Base-by-base conservation (phyloP, 495 filamentous ascomycete species). In the Cenococcum geophilum region DNA sequence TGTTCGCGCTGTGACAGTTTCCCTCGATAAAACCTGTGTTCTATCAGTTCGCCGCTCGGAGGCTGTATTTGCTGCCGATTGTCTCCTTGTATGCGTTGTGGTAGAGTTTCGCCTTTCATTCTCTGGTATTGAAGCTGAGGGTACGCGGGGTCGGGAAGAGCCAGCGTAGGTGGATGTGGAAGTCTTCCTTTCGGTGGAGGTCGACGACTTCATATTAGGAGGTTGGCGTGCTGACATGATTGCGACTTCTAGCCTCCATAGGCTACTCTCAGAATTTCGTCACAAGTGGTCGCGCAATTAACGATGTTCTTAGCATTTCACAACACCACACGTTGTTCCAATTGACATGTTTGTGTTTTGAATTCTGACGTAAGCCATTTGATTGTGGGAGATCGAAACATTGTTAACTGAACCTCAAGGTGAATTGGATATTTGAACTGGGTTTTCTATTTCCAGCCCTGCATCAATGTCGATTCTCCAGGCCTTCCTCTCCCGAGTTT, bases 1-100 rank as follows among this genome's bases (percentile, higher is more conserved):
- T 20, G 82, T 80, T 59, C 85, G 78, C 64, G 80, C 73, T 12
- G 83, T 81, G 51, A 85, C 58, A 1, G 57, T 64, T 48, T 71
- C 69, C 32, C 62, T 27, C 32, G 68, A 66, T 16, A 60, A 42
- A 1, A 64, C 61, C 27, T 68, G 60, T 23, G 55, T 67, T 48
- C 58, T 65, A 50, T 71, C 69, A 1, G 59, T 65, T 2, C 69
- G 60, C 22, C 62, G 32, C 50, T 71, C 67, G 6, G 58, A 59
- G 10, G 43, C 53, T 3, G 60, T 49, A 9, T 54, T 55, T n/a
- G 47, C 40, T 10, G 48, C 57, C 5, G 66, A 62, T 9, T 55
- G 52, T 43, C 54, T 68, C 42, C 64, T 58, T 47, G 67, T 36
- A 58, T 73, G 61, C 21, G 55, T 36, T 12, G 47, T 54, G 22